Base-by-base conservation (phyloP, 2,329 filamentous ascomycete genomes). In the Ilyonectria mors-panacis region DNA sequence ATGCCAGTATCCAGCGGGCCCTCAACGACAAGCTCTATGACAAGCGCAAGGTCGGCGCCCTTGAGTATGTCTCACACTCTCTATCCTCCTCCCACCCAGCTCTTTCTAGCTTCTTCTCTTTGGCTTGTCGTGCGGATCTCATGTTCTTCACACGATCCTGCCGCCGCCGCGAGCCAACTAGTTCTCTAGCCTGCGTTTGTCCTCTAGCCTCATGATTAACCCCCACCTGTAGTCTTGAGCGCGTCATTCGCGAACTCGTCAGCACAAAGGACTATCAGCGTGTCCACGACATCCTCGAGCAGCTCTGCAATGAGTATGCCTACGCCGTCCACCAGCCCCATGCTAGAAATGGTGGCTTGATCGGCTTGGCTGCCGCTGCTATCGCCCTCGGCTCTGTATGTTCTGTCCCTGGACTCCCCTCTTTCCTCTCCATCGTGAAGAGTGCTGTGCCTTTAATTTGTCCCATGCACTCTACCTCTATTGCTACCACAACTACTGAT, bases 21-120 rank as follows among this genome's bases (percentile, higher is more conserved):
- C 87, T 99, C 79, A 97, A 97, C 80, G 96, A 99, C 84, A 99
- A 98, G 89, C 92, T 98, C 79, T 99, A 99, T 81, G 96, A 99
- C 80, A 97, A 97, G 86, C 91, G 97, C 79, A 99, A 99, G 83
- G 92, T 94, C 78, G 96, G 96, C 71, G 96, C 97, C 75, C 89
- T 99, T 65, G 96, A 99, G 94, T 97, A 91, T 77, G 92, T 85
- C 58, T 67, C 56, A 65, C 28, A 42, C 6, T 17, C 39, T 42
- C 39, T 39, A 21, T 55, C 64, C 57, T 33, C 53, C 54, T 63
- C 54, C 19, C 21, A 54, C 37, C 23, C 30, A 33, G 21, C 35
- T 45, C 9, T 17, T 60, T 21, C n/a, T 19, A 23, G n/a, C 47
- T 58, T 28, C 39, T 15, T 19, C 17, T 47, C 39, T 55, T n/a